Conservation (phyloP, 1,139 yeast genomes). For the Kodamaea fungicola region DNA sequence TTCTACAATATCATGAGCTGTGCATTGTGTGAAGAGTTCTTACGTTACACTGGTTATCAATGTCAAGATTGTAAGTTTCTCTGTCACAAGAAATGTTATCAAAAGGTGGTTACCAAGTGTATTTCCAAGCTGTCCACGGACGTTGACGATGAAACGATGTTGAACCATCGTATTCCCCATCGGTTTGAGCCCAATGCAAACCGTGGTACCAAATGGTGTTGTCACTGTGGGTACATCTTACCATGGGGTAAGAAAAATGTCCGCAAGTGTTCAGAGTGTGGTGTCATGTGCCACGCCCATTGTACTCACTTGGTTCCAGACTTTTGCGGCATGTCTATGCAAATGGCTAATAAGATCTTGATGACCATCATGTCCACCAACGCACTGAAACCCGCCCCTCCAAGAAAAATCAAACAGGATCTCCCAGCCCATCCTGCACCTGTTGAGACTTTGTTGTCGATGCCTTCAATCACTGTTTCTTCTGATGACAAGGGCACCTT, state of each 20-base stretch:
- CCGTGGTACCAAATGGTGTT: slow-evolving; percentile 98
- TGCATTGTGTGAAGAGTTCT: slow-evolving; percentile 93
- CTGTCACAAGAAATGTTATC: slow-evolving; percentile 92
- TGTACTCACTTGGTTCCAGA: slow-evolving; percentile 96
- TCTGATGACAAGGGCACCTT: slow-evolving; percentile 5
- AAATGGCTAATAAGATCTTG: slow-evolving; percentile 86
- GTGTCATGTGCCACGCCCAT: slow-evolving; percentile 87
- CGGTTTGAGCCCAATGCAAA: slow-evolving; percentile 87
- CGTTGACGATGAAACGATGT: slow-evolving; percentile 81
- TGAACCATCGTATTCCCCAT: slow-evolving; percentile 95
- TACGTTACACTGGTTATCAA: slow-evolving; percentile 91
- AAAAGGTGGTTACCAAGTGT: slow-evolving; percentile 92
- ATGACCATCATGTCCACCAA: slow-evolving; percentile 75
- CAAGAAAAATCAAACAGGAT: slow-evolving; percentile 3
- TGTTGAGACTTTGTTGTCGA: slow-evolving; percentile 6
- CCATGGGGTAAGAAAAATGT: slow-evolving; percentile 95
- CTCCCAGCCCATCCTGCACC: slow-evolving; percentile 5
- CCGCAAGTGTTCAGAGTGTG: slow-evolving; percentile 94
- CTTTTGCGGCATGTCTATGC: slow-evolving; percentile 98
- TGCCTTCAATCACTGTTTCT: slow-evolving; percentile 11
- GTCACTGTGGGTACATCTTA: slow-evolving; percentile 94
- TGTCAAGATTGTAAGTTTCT: slow-evolving; percentile 94
- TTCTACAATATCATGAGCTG: slow-evolving; percentile 96
- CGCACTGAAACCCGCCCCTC: slow-evolving; percentile 33
- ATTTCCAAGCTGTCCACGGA: slow-evolving; percentile 89